Base-by-base conservation (phyloP, 768 basidiomycete species). In the Chalciporus piperatus region DNA sequence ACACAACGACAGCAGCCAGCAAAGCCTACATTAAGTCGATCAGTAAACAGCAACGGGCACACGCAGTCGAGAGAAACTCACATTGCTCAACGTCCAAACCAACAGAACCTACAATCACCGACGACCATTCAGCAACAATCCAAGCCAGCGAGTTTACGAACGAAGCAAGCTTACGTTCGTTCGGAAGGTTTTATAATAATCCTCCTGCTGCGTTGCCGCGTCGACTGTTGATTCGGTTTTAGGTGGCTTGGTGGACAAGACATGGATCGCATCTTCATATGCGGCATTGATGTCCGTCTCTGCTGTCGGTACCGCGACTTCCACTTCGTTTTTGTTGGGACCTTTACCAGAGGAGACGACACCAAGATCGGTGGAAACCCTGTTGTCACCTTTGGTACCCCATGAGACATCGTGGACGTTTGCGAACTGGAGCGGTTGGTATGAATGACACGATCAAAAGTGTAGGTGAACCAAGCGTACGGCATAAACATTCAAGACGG, bases 361-460 rank as follows among this genome's bases (percentile, higher is more conserved):
- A 41, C 96, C 97, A 6, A 98, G 82, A 58, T 95, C 91, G 22
- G 86, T 87, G 48, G 76, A 78, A 40, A 87, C 80, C 63, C 85
- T 94, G 75, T 93, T 94, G 70, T 90, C 92, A 30, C 91, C 96
- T 66, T 96, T 98, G 4, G 92, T 98, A 33, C 94, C 93, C 94
- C 94, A 95, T 4, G 90, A 92, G 10, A 95, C 86, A 52, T 95
- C 93, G 69, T 92, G 89, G 6, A 91, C 89, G 63, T 92, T 92
- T 3, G 89, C 83, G 58, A 92, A 92, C 84, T 89, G 54, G 38
- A 14, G 12, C 30, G 22, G 3, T 20, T 17, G 11, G 17, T 11
- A 20, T 60, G 38, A 61, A 53, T 27, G 12, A 41, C 19, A 32
- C 16, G 4, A 7, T 22, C 28, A 39, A 35, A 20, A 30, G 33